Conservation (phyloP, 2,329 filamentous ascomycete genomes). For the Pseudogymnoascus sp. region DNA sequence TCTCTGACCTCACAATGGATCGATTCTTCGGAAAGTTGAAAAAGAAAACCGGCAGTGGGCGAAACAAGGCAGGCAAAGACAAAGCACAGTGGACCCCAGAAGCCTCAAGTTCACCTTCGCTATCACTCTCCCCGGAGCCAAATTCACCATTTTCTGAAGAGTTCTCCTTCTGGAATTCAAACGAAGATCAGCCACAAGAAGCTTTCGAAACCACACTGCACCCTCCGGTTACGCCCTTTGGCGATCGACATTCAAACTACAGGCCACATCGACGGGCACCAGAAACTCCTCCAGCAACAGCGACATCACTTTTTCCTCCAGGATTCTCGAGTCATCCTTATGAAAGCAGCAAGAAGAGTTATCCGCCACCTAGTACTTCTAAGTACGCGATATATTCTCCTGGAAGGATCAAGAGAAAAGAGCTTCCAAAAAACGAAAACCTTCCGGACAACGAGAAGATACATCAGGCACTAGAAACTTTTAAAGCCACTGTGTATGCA, state of each 20-base stretch:
- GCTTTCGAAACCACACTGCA: background rate
- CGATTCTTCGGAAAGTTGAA: background rate
- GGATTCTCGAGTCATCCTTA: background rate
- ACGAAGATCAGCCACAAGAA: background rate
- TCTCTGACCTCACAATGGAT: background rate
- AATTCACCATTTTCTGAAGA: background rate
- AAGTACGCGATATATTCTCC: background rate
- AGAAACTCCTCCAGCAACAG: background rate
- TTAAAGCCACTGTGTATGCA: background rate
- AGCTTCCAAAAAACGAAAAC: background rate
- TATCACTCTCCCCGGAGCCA: background rate
- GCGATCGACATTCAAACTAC: background rate
- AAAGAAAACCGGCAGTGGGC: background rate
- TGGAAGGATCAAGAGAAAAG: background rate
- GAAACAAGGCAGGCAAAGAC: background rate
- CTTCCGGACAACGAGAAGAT: background rate
- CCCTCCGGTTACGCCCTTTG: background rate
- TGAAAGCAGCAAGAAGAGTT: background rate
- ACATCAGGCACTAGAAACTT: background rate
- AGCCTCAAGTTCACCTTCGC: background rate
- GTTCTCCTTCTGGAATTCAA: background rate
- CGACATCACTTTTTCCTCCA: background rate
- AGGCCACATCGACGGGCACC: background rate
- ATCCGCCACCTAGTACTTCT: background rate
- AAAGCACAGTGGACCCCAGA: background rate